These are phyloP conservation scores for Starmerella apis DNA, from an alignment of 805 yeast genomes.

Conservation along the genomic window DNA sequence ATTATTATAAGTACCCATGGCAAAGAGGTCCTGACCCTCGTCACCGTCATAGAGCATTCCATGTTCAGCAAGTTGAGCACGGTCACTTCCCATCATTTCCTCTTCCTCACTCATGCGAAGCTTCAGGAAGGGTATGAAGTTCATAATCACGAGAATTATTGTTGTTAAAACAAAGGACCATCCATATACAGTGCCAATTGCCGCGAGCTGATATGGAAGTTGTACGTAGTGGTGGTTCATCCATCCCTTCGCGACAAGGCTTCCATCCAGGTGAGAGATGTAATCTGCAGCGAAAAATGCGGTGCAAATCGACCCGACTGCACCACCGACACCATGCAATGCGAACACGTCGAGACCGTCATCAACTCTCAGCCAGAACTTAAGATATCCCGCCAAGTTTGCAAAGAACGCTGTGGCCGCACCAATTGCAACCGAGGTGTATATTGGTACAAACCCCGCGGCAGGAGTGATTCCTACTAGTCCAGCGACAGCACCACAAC, in stretches of 20 bases:
- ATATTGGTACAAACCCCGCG: conserved; percentile 91
- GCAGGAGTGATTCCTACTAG: conserved; percentile 94
- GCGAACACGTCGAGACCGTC: conserved; percentile 91
- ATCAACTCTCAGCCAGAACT: conserved; percentile 62
- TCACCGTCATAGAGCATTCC: conserved; percentile 38
- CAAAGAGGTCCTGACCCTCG: conserved; percentile 17
- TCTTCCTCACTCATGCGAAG: conserved; percentile 82
- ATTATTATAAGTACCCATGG: conserved; percentile 21
- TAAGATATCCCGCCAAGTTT: conserved; percentile 77
- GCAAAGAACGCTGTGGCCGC: conserved; percentile 64
- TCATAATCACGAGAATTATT: conserved; percentile 57
- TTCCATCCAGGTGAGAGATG: conserved; percentile 72
- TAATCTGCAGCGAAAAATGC: conserved; percentile 93
- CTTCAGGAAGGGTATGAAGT: conserved; percentile 72
- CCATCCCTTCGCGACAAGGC: conserved; percentile 80
- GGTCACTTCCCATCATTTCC: conserved; percentile 81
- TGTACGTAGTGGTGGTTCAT: conserved; percentile 79
- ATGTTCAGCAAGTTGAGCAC: conserved; percentile 82
- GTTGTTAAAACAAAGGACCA: conserved; percentile 78
- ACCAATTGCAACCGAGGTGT: conserved; percentile 79
- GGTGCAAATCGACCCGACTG: conserved; percentile 50
- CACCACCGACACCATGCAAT: conserved; percentile 39
- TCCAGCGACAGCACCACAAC: conserved; percentile 89
- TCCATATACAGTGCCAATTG: conserved; percentile 54
- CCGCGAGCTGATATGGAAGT: conserved; percentile 90